These are phyloP conservation scores for Vickermania ingenoplastis DNA, from an alignment of 208 protist species.

Conservation along the genomic window DNA sequence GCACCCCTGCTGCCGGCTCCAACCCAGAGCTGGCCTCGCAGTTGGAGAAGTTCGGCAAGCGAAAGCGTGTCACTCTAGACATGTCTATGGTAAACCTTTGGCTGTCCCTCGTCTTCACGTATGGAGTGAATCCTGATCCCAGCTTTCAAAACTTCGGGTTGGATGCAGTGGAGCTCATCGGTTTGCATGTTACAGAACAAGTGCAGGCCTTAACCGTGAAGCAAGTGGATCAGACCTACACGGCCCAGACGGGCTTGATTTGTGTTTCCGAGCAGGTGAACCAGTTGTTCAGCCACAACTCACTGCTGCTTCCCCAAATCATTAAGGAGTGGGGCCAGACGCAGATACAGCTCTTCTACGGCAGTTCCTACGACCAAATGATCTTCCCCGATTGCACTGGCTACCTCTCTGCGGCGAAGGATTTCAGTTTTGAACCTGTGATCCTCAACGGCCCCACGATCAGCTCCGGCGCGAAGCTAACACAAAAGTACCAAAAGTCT, in stretches of 20 bases:
- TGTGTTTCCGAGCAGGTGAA: not conserved
- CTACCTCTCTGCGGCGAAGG: not conserved
- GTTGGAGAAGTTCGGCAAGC: too few relatives aligned
- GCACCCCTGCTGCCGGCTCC: too few relatives aligned
- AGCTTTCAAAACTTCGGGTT: too few relatives aligned
- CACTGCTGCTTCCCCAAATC: not conserved
- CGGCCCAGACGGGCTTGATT: not conserved
- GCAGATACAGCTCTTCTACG: not conserved
- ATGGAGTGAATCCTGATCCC: too few relatives aligned
- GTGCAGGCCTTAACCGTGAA: not conserved
- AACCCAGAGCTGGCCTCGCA: too few relatives aligned
- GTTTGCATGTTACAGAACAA: not conserved
- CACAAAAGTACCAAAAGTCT: not conserved
- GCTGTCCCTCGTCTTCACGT: too few relatives aligned
- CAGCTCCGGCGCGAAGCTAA: not conserved
- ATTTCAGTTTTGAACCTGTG: not conserved
- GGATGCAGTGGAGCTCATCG: too few relatives aligned
- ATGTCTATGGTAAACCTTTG: too few relatives aligned
- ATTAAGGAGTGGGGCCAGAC: not conserved
- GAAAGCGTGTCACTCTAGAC: too few relatives aligned
- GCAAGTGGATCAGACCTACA: too few relatives aligned
- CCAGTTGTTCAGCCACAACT: not conserved
- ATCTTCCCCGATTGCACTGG: not conserved
- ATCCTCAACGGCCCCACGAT: not conserved
- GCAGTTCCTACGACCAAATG: not conserved